Evolutionary conservation across 371 early-diverging fungal genomes (phyloP).

Genomic region (Batkoa obscura): DNA sequence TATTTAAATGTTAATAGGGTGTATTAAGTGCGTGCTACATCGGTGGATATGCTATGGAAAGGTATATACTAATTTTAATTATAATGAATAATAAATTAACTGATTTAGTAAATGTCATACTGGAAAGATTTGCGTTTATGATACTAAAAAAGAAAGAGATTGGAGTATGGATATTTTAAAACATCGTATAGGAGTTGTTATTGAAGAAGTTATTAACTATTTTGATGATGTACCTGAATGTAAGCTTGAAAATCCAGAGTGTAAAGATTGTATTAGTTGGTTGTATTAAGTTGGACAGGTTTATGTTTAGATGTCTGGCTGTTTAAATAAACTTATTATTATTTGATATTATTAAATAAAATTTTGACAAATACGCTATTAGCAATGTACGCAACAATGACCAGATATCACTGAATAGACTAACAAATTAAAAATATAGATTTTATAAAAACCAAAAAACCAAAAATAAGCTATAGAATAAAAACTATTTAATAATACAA

Average conservation of each 20-base stretch:
- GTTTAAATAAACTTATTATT: too few species aligned
- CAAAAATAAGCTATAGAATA: too few species aligned
- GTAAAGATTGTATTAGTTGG: constrained; percentile 2
- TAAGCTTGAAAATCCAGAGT: not conserved
- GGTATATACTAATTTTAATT: constrained; percentile 12
- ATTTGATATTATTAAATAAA: too few species aligned
- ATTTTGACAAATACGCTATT: too few species aligned
- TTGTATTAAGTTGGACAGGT: too few species aligned
- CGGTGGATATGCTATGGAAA: constrained; percentile 80
- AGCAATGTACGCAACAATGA: too few species aligned
- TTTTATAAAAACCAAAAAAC: too few species aligned
- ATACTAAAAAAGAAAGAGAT: constrained; percentile 36
- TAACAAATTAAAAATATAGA: too few species aligned
- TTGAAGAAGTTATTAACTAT: constrained; percentile 48
- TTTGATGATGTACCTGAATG: constrained; percentile 35
- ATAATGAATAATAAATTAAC: not conserved
- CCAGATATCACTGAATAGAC: too few species aligned
- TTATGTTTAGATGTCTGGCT: too few species aligned
- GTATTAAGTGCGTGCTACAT: constrained; percentile 61
- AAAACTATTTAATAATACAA: too few species aligned
- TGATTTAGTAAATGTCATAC: constrained; percentile 26
- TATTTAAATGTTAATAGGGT: constrained; percentile 24
- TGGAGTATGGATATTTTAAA: constrained; percentile 57
- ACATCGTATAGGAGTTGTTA: constrained; percentile 60
- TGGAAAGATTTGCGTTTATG: constrained; percentile 39